A percentile compares a stretch with the other conserved stretches of the same genome.
phyloP scores from a whole-genome alignment of 768 basidiomycete genomes.

The Mycena kentingensis region DNA sequence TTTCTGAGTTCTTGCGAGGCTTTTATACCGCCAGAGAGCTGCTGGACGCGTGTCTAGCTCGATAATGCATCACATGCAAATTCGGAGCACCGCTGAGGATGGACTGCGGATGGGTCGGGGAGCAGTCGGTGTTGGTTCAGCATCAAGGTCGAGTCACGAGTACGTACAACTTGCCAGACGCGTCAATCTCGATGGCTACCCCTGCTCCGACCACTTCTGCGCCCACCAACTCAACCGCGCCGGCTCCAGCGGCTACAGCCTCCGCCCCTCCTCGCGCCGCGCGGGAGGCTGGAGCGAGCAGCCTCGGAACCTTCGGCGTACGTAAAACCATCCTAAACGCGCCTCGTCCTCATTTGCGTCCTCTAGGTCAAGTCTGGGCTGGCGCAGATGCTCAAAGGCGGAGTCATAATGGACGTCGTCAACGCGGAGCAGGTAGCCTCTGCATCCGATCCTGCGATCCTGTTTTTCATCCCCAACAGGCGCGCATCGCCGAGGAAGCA shows the following conservation, averaged over 20 bases:
- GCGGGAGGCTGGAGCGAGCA: conserved; percentile 45
- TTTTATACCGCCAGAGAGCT: too few species aligned
- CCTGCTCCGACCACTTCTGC: neutral
- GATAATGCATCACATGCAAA: too few species aligned
- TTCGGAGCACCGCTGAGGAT: too few species aligned
- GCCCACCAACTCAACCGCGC: neutral
- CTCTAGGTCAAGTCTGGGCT: conserved; percentile 86
- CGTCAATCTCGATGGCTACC: too few species aligned
- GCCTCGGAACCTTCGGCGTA: conserved; percentile 58
- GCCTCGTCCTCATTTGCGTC: neutral
- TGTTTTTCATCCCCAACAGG: conserved; percentile 47
- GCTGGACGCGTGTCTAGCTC: too few species aligned
- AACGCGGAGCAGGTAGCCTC: conserved; percentile 59
- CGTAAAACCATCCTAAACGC: conserved; percentile 5
- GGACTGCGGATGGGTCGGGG: too few species aligned
- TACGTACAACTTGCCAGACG: too few species aligned
- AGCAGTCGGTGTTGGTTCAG: too few species aligned
- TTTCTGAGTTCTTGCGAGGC: too few species aligned
- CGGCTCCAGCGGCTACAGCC: conserved; percentile 31
- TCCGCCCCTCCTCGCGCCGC: conserved; percentile 37
- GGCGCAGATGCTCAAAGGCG: conserved; percentile 96
- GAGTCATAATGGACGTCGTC: conserved; percentile 95
- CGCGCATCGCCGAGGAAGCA: conserved; percentile 95
- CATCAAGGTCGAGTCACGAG: too few species aligned
- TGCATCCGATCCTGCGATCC: conserved; percentile 6